These are phyloP conservation scores for Arxiozyma bovina DNA, from an alignment of 1,139 yeast genomes.

Conservation along the genomic window DNA sequence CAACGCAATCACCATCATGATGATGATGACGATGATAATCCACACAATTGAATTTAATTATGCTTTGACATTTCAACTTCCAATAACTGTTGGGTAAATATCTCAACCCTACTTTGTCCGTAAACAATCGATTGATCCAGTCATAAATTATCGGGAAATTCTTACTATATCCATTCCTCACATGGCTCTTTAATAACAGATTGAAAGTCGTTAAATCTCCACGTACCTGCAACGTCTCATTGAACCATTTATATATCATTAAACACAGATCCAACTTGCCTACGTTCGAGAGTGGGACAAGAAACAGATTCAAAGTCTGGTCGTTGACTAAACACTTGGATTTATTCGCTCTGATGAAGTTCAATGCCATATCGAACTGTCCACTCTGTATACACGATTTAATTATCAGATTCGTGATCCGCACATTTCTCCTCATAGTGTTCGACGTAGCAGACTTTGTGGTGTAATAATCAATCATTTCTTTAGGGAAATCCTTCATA, in stretches of 20 bases:
- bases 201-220: slow-evolving; percentile 30
- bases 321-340: background rate
- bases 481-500: background rate
- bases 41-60: slow-evolving; percentile 9
- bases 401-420: background rate
- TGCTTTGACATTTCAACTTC: slow-evolving; percentile 20
- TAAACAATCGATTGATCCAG: slow-evolving; percentile 8
- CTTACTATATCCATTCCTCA: slow-evolving; percentile 28
- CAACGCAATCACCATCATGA: slow-evolving; percentile 1
- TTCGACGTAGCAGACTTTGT: background rate
- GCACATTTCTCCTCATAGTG: background rate
- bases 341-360: background rate
- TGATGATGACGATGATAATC: too few species aligned
- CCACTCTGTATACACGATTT: background rate
- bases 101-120: slow-evolving; percentile 5
- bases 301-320: slow-evolving; percentile 27
- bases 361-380: background rate
- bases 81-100: slow-evolving; percentile 16
- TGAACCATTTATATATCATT: slow-evolving; percentile 28
- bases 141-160: slow-evolving; percentile 20
- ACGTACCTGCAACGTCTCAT: slow-evolving; percentile 15
- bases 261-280: slow-evolving; percentile 33
- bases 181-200: slow-evolving; percentile 30
- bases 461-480: background rate
- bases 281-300: slow-evolving; percentile 24